A percentile compares a stretch with the other conserved stretches of the same genome.
Conservation (phyloP, 1,284 basidiomycete genomes). For the Malassezia slooffiae region DNA sequence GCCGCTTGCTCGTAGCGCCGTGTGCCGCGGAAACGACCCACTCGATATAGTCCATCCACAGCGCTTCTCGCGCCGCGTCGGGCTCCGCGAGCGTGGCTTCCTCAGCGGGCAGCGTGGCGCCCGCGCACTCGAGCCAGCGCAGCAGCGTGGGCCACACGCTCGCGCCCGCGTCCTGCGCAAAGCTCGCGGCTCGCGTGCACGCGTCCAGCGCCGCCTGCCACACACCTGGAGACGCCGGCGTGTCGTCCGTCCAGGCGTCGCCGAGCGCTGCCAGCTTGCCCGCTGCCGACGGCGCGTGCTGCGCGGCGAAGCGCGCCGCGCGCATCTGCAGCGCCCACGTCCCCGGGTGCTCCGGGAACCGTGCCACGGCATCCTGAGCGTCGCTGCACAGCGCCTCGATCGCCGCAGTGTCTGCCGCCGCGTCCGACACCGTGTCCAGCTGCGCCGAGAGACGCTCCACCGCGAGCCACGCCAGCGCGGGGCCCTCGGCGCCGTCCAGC, state of each 20-base stretch:
- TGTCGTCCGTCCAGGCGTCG: background rate
- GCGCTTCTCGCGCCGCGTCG: background rate
- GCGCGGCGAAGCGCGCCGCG: background rate
- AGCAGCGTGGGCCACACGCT: slow-evolving; percentile 9
- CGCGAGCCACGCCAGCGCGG: slow-evolving; percentile 7
- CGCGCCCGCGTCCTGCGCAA: slow-evolving; percentile 5
- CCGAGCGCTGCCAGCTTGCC: background rate
- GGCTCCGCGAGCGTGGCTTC: background rate
- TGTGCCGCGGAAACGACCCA: background rate
- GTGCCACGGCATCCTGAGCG: background rate
- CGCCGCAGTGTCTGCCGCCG: background rate
- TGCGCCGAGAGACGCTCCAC: background rate
- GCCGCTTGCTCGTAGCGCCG: background rate
- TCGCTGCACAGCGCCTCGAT: background rate
- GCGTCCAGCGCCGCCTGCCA: slow-evolving; percentile 7
- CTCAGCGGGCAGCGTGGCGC: background rate
- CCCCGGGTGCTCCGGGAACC: slow-evolving; percentile 2
- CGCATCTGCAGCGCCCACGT: slow-evolving; percentile 7
- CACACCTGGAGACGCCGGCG: background rate
- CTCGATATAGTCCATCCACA: slow-evolving; percentile 11
- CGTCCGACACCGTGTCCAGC: background rate
- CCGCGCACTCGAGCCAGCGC: background rate
- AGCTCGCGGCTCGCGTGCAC: slow-evolving; percentile 1
- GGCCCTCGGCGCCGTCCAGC: background rate
- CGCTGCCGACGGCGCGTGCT: background rate